Evolutionary conservation across 176 grass and related monocot genomes (phyloP).

Genomic region (Rhynchospora breviuscula): DNA sequence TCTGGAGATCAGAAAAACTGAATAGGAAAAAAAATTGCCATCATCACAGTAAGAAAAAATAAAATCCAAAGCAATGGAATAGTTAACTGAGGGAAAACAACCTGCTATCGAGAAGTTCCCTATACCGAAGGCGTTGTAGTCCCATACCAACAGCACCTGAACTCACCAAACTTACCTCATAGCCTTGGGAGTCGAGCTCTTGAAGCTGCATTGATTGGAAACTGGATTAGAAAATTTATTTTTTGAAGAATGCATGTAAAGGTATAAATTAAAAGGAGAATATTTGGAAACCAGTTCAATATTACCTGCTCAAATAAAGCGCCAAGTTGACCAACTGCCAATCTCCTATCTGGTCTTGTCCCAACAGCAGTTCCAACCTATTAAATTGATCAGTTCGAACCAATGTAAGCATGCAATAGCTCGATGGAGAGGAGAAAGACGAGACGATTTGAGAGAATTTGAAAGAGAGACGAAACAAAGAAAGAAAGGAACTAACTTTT

Average conservation of each 20-base stretch:
- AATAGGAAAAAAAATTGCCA: background rate
- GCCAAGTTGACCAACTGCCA: constrained; percentile 76
- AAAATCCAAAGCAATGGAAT: background rate
- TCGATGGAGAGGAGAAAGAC: background rate
- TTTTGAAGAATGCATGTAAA: background rate
- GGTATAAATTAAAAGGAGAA: background rate
- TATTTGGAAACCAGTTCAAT: background rate
- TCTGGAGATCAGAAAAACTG: constrained; percentile 96
- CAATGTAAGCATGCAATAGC: background rate
- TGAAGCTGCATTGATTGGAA: constrained; percentile 48
- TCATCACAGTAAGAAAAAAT: background rate
- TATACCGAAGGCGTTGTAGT: constrained; percentile 69
- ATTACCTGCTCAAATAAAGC: constrained; percentile 80
- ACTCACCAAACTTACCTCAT: constrained; percentile 83
- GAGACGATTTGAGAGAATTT: background rate
- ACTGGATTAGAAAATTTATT: background rate
- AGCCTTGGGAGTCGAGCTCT: constrained; percentile 66
- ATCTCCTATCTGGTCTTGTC: constrained; percentile 67
- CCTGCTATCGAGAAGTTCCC: constrained; percentile 77
- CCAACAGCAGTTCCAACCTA: constrained; percentile 96
- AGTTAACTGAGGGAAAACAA: background rate
- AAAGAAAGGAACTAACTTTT: constrained; percentile 45
- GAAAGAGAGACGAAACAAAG: background rate
- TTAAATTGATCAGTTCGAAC: background rate
- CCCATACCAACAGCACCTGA: constrained; percentile 94